phyloP scores from a whole-genome alignment of 805 yeast genomes.

The Nakazawaea holstii region DNA sequence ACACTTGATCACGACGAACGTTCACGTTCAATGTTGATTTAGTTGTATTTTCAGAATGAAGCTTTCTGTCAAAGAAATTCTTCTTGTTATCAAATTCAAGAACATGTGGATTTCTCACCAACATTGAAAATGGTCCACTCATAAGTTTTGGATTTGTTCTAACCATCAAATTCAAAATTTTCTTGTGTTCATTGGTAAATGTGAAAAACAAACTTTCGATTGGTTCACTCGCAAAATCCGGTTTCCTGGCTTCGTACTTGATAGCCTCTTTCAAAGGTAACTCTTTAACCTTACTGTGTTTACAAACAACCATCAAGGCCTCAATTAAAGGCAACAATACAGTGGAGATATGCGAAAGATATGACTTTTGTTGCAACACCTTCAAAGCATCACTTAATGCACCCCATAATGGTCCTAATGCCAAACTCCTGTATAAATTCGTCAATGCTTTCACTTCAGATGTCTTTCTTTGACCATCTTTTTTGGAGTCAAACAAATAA shows the following conservation, averaged over 20 bases:
- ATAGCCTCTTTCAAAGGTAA: slow-evolving; percentile 47
- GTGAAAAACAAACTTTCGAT: slow-evolving; percentile 75
- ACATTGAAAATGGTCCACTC: slow-evolving; percentile 92
- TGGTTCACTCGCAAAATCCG: slow-evolving; percentile 69
- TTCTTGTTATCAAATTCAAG: slow-evolving; percentile 93
- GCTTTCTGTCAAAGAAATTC: slow-evolving; percentile 71
- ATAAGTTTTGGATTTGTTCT: slow-evolving; percentile 84
- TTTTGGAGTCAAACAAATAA: slow-evolving; percentile 56
- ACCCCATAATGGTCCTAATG: slow-evolving; percentile 80
- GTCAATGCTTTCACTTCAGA: slow-evolving; percentile 45
- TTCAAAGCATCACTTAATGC: slow-evolving; percentile 70
- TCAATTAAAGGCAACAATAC: slow-evolving; percentile 83
- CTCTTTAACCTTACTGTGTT: slow-evolving; percentile 65
- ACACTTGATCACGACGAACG: slow-evolving; percentile 85
- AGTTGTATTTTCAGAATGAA: slow-evolving; percentile 46
- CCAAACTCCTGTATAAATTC: slow-evolving; percentile 57
- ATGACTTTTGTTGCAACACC: slow-evolving; percentile 52
- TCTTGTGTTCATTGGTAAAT: slow-evolving; percentile 85
- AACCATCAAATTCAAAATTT: slow-evolving; percentile 86
- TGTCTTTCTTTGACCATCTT: slow-evolving; percentile 12
- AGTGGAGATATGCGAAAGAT: slow-evolving; percentile 63
- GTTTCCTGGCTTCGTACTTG: slow-evolving; percentile 56
- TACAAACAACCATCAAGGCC: slow-evolving; percentile 93
- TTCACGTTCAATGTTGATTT: slow-evolving; percentile 51
- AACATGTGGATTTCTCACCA: slow-evolving; percentile 83